Evolutionary conservation across 345 rosid genomes (phyloP).

Genomic region (Murraya paniculata): DNA sequence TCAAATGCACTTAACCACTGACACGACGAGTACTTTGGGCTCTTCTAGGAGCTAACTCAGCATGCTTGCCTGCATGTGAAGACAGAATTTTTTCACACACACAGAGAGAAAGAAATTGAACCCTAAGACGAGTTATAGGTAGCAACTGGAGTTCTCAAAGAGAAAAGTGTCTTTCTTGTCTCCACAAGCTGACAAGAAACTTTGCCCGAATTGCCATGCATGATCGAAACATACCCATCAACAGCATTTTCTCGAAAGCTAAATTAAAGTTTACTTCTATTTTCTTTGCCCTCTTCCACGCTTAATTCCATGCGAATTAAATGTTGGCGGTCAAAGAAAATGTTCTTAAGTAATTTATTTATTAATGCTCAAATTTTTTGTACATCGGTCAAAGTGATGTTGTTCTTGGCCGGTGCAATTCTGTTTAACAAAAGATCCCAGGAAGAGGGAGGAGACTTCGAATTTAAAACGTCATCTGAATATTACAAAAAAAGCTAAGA

Average conservation of each 20-base stretch:
- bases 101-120: constrained; percentile 1
- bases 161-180: constrained; percentile 41
- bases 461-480: constrained; percentile 5
- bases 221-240: constrained; percentile 40
- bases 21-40: constrained; percentile 3
- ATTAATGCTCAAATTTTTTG: background rate
- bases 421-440: background rate
- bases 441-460: background rate
- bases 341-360: background rate
- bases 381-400: background rate
- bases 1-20: constrained; percentile 4
- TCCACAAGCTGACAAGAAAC: constrained; percentile 48
- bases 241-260: constrained; percentile 11
- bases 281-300: constrained; percentile 14
- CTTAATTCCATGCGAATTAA: constrained; percentile 15
- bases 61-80: constrained; percentile 22
- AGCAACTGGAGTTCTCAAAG: constrained; percentile 27
- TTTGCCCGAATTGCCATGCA: constrained; percentile 37
- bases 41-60: constrained; percentile 14
- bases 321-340: background rate
- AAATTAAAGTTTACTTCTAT: constrained; percentile 18
- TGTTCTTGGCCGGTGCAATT: background rate
- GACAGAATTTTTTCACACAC: constrained; percentile 15
- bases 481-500: background rate
- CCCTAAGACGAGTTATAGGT: background rate